phyloP scores from a whole-genome alignment of 1,139 yeast species.

The Maudiozyma humilis region DNA sequence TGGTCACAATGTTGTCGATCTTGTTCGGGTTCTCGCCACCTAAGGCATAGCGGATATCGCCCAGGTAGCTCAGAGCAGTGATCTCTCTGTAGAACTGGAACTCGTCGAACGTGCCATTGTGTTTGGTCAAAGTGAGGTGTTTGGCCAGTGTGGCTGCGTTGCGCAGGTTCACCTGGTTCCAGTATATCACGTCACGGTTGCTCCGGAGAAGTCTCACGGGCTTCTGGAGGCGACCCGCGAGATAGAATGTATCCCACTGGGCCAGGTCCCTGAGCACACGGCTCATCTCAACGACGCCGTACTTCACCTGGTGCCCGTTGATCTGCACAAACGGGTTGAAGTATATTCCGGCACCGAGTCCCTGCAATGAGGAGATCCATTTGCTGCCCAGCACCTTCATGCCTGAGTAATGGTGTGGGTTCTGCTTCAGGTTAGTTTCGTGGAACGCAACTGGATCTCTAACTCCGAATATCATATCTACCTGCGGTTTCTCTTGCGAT shows the following conservation, averaged over 20 bases:
- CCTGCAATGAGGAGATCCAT: conserved; percentile 52
- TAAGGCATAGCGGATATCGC: conserved; percentile 79
- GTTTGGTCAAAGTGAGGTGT: conserved; percentile 41
- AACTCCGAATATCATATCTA: conserved; percentile 84
- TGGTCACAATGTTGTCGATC: conserved; percentile 71
- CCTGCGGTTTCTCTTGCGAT: conserved; percentile 47
- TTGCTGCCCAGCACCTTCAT: conserved; percentile 54
- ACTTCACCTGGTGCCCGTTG: conserved; percentile 59
- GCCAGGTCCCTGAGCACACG: conserved; percentile 57
- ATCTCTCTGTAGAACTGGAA: conserved; percentile 64
- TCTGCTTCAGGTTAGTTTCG: conserved; percentile 51
- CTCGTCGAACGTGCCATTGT: conserved; percentile 41
- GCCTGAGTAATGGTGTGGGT: conserved; percentile 70
- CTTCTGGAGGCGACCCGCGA: conserved; percentile 91
- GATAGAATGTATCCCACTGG: conserved; percentile 76
- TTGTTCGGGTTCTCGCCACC: conserved; percentile 93
- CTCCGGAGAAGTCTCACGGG: conserved; percentile 75
- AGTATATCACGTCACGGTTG: conserved; percentile 50
- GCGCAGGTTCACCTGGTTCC: conserved; percentile 69
- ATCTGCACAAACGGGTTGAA: conserved; percentile 82
- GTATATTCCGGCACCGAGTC: conserved; percentile 83
- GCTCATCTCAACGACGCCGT: conserved; percentile 70
- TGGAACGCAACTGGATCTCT: conserved; percentile 72
- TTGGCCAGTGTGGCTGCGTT: conserved; percentile 70
- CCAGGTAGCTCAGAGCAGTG: conserved; percentile 75